Evolutionary conservation across 306 rosid genomes (phyloP).

Genomic region (Cicer yamashitae): DNA sequence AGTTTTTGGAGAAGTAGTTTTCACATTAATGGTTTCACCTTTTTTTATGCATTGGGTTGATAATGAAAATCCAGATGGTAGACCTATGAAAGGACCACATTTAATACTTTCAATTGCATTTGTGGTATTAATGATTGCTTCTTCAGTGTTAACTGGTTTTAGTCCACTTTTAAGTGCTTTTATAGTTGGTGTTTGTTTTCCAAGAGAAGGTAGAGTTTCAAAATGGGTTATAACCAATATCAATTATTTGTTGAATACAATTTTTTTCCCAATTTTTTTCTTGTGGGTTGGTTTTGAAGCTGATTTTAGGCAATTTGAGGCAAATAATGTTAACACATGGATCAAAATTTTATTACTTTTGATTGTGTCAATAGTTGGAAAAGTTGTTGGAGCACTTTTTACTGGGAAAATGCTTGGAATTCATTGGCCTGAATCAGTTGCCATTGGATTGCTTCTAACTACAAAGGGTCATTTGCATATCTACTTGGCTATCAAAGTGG

Average conservation of each 20-base stretch:
- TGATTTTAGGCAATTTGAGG: constrained; percentile 49
- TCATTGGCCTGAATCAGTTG: constrained; percentile 82
- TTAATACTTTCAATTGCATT: constrained; percentile 80
- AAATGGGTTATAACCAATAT: constrained; percentile 80
- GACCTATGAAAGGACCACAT: constrained; percentile 90
- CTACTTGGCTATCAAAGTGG: constrained; percentile 76
- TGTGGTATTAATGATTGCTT: constrained; percentile 62
- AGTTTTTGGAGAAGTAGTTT: constrained; percentile 50
- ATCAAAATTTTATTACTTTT: constrained; percentile 48
- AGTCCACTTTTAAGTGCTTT: constrained; percentile 81
- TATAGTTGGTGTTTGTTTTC: constrained; percentile 76
- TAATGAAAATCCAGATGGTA: constrained; percentile 92
- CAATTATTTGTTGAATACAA: constrained; percentile 65
- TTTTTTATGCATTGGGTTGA: constrained; percentile 80
- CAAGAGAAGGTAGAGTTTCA: constrained; percentile 82
- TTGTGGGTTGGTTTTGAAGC: constrained; percentile 90
- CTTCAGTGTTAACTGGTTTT: constrained; percentile 57
- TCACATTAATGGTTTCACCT: constrained; percentile 70
- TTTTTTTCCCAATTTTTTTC: constrained; percentile 84
- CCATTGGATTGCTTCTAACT: constrained; percentile 82
- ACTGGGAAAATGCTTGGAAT: constrained; percentile 72
- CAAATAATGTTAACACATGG: constrained; percentile 57
- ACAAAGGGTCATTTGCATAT: constrained; percentile 90
- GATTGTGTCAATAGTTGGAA: constrained; percentile 53
- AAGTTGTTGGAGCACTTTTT: constrained; percentile 69